These are phyloP conservation scores for Petasospora fabianii DNA, from an alignment of 1,139 yeast genomes.

Conservation along the genomic window DNA sequence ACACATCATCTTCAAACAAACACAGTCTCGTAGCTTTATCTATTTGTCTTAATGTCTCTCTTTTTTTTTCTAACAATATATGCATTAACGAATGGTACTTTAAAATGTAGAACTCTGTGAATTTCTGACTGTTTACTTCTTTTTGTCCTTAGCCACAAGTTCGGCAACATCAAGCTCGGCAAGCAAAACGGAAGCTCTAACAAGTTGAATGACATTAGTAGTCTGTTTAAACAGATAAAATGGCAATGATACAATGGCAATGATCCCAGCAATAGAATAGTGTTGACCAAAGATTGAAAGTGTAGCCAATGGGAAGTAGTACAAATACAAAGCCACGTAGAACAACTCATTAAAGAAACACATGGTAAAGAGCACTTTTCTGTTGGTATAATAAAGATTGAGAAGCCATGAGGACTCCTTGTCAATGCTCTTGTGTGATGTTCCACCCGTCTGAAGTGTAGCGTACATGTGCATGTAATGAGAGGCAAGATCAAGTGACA, in stretches of 20 bases:
- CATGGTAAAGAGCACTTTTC: conserved; percentile 76
- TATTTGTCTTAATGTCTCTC: no score
- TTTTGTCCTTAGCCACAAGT: conserved; percentile 14
- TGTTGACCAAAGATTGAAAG: conserved; percentile 37
- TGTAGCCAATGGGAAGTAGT: conserved; percentile 42
- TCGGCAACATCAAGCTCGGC: conserved; percentile 80
- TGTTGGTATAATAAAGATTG: conserved; percentile 81
- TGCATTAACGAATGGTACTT: no score
- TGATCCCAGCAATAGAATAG: conserved; percentile 61
- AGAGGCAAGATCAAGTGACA: conserved; percentile 86
- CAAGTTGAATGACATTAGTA: conserved; percentile 84
- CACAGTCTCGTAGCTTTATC: no score
- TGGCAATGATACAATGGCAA: conserved; percentile 69
- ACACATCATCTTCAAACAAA: no score
- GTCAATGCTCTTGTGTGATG: conserved; percentile 82
- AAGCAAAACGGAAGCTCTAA: conserved; percentile 76
- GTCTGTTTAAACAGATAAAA: conserved; percentile 89
- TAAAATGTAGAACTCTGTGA: no score
- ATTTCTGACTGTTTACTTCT: conserved; percentile 2
- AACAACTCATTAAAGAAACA: conserved; percentile 93
- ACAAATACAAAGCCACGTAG: conserved; percentile 83
- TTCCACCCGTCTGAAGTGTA: conserved; percentile 72
- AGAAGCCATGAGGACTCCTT: conserved; percentile 67
- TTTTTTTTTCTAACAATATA: no score
- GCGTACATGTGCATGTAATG: conserved; percentile 99